Evolutionary conservation across 2,329 filamentous ascomycete genomes (phyloP), one percentile per base, ranked within the genome.

Genomic region (Cadophora malorum): DNA sequence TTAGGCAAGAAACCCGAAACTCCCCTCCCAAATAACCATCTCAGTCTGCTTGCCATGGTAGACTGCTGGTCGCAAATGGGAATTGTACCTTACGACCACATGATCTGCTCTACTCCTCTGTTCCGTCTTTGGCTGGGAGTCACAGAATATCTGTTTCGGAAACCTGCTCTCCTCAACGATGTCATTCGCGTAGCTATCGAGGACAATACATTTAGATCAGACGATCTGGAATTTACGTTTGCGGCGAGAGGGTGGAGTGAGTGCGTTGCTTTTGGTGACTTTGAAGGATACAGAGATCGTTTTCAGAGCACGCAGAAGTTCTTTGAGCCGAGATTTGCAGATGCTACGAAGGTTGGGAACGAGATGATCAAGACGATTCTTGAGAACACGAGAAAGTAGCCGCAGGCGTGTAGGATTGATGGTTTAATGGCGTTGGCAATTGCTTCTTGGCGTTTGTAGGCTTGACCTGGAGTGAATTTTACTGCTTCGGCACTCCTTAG

Each of bases 51-150:
- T 55, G 96, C 94, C 58, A 99, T 99, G 88, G 96, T 98, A 53
- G 96, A 99, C 82, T 98, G 95, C 81, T 99, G 96, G 96, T 96
- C 92, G 78, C 92, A 93, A 73, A 86, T 98, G 56, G 91, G 90
- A 41, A 99, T 97, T 75, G 91, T 96, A 59, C 96, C 96, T 0
- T 99, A 99, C 79, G 95, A 99, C 80, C 96, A 99, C 83, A 99
- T 99, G 94, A 96, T 99, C 74, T 99, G 96, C 83, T 97, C 94
- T 64, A 99, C 96, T 49, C 96, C 96, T 82, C 88, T 98, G 58
- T 99, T 99, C 83, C 91, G 96, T 62, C 88, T 99, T 72, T 97
- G 96, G 88, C 87, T 99, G 41, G 96, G 96, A 66, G 96, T 97
- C n/a, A 95, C 94, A 0, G 96, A 99, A 81, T 95, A 97, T 78